Base-by-base conservation (phyloP, 2,329 filamentous ascomycete genomes). In the Tolypocladium inflatum region DNA sequence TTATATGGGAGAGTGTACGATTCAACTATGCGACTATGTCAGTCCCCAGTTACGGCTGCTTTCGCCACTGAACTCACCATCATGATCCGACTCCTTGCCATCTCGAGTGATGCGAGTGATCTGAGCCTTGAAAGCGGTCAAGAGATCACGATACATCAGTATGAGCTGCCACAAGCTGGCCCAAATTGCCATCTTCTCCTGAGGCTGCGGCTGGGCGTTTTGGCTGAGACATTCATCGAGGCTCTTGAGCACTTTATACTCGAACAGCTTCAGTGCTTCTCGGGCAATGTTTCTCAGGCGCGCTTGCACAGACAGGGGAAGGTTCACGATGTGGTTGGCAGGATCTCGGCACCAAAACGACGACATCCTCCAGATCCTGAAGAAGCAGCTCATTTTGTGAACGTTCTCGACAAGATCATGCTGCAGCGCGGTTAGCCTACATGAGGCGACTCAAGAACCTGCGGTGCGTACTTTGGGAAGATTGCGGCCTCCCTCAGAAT, bases 161-260 rank as follows among this genome's bases (percentile, higher is more conserved):
- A 80, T 75, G 58, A 80, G 65, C 60, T 79, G 76, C 77, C 79
- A 80, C 65, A 79, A 66, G 63, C 73, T 74, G 19, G 72, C 74
- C 77, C 78, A 80, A 26, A 80, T 63, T n/a, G 74, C 72, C 58
- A 79, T 65, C 54, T 71, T 72, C 55, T 77, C 76, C 17, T 74
- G 66, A 1, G 67, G 60, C 63, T 72, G 70, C 15, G 75, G 70
- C 30, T 75, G 68, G 13, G 70, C 68, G 54, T 74, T 68, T 54
- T 76, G 74, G 8, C 67, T 65, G 38, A 76, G 65, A 45, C 68
- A 71, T 35, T 72, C 71, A 55, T 77, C 75, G 33, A 77, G 67
- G 42, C 72, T 70, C 61, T 70, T 72, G 54, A 76, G 66, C 41
- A 78, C 70, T 57, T 76, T 71, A 54, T 70, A 66, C 64, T 76